phyloP scores from a whole-genome alignment of 2,329 filamentous ascomycete genomes.

The Fonsecaea pedrosoi region DNA sequence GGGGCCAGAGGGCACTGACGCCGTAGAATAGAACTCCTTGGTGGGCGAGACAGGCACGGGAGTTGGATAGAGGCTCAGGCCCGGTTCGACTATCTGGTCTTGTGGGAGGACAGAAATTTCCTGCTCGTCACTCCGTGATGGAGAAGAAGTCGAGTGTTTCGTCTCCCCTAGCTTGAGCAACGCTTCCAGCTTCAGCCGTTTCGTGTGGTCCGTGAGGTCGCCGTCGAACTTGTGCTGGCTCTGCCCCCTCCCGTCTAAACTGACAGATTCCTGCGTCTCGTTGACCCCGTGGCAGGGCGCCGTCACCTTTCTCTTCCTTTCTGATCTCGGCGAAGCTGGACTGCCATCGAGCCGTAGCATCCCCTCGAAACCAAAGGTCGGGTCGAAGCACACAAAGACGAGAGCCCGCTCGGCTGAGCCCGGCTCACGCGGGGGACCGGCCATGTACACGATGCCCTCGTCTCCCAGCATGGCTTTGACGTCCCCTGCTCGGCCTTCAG shows the following conservation, averaged over 20 bases:
- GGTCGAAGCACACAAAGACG: constrained; percentile 51
- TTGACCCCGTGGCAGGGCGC: background rate
- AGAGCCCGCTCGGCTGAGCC: constrained; percentile 44
- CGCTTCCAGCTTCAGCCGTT: constrained; percentile 4
- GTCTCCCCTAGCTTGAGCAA: background rate
- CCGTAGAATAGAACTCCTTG: background rate
- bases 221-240: background rate
- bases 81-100: background rate
- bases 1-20: background rate
- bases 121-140: background rate
- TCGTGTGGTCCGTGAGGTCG: constrained; percentile 5
- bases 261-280: background rate
- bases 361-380: constrained; percentile 44
- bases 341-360: constrained; percentile 36
- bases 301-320: constrained; percentile 24
- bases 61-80: background rate
- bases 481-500: constrained; percentile 44
- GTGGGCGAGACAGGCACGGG: background rate
- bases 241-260: background rate
- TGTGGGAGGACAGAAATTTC: background rate
- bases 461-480: constrained; percentile 49
- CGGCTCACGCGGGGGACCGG: constrained; percentile 40
- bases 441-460: constrained; percentile 50
- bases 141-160: background rate
- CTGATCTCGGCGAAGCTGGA: constrained; percentile 17